Evolutionary conservation across 2,329 filamentous ascomycete species (phyloP).

Genomic region (Penicillium sclerotiorum): DNA sequence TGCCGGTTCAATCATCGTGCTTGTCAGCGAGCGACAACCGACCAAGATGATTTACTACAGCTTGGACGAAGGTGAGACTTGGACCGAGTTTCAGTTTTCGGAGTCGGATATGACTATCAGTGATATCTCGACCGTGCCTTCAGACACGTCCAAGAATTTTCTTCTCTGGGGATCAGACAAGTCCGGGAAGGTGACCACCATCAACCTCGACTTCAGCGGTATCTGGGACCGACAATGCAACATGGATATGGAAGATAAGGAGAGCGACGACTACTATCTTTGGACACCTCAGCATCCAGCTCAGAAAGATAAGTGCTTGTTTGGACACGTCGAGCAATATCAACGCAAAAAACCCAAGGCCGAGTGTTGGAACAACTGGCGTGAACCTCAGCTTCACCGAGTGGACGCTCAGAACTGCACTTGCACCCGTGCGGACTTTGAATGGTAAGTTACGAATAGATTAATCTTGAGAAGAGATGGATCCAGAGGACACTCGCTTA

Average conservation of each 20-base stretch:
- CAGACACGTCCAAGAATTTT: constrained; percentile 88
- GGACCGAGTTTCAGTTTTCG: constrained; percentile 74
- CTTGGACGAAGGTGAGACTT: constrained; percentile 76
- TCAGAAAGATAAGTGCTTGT: constrained; percentile 78
- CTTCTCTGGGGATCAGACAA: constrained; percentile 76
- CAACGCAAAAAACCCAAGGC: constrained; percentile 82
- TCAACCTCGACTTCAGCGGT: constrained; percentile 88
- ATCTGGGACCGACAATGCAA: constrained; percentile 73
- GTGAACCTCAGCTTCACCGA: constrained; percentile 70
- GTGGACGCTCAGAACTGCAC: constrained; percentile 71
- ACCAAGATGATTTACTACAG: constrained; percentile 75
- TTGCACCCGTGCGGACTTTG: constrained; percentile 83
- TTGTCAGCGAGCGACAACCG: constrained; percentile 71
- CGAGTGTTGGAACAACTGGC: constrained; percentile 79
- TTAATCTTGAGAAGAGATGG: background rate
- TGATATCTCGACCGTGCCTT: constrained; percentile 85
- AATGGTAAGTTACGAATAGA: constrained; percentile 69
- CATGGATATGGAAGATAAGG: constrained; percentile 62
- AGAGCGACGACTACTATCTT: constrained; percentile 72
- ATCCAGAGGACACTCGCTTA: too few relatives aligned
- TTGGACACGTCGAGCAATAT: constrained; percentile 87
- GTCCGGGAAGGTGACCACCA: constrained; percentile 61
- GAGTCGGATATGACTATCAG: constrained; percentile 71
- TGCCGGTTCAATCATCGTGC: constrained; percentile 87
- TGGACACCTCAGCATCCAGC: constrained; percentile 87